Base-by-base conservation (phyloP, 2,329 filamentous ascomycete genomes). In the Claviceps citrina region DNA sequence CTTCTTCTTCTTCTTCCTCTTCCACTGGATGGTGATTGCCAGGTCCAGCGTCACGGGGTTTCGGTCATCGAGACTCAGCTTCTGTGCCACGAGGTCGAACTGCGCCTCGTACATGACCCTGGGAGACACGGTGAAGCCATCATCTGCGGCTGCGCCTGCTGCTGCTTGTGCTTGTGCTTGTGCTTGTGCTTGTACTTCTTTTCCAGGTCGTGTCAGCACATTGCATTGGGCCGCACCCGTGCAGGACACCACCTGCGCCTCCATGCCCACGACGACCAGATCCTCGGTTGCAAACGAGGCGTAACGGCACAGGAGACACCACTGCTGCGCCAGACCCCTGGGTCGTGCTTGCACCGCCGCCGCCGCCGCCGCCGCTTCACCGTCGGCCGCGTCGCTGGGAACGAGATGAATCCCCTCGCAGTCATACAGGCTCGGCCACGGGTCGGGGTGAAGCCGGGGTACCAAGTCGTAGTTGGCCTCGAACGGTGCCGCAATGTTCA, bases 401-500 rank as follows among this genome's bases (percentile, higher is more conserved):
- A 73, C 51, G 18, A n/a, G n/a, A 58, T 56, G 3, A 73, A 51
- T 12, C 62, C 63, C 63, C 18, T 76, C 70, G 15, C 72, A 64
- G 39, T 77, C 70, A 58, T 96, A 98, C 50, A 93, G 78, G 55
- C 80, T 86, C 1, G 91, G 87, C 89, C 91, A 98, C 2, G 76
- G 68, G 36, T 81, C 78, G 0, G 71, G 59, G 56, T 95, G 81
- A 3, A 94, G 66, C 8, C 81, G 73, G 9, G 91, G 86, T 10
- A 79, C 70, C 45, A 96, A 76, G 46, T 93, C 84, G 57, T 93
- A 95, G 52, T 83, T 91, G 13, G 86, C 84, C 60, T 94, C 86
- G 51, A 98, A 96, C 0, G 89, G 85, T 37, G 77, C 79, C 40
- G 84, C 76, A 41, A 95, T 71, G 28, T 76, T 72, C 5, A 96